Evolutionary conservation across 257 asterid genomes (phyloP).

Genomic region (Coffea canephora): DNA sequence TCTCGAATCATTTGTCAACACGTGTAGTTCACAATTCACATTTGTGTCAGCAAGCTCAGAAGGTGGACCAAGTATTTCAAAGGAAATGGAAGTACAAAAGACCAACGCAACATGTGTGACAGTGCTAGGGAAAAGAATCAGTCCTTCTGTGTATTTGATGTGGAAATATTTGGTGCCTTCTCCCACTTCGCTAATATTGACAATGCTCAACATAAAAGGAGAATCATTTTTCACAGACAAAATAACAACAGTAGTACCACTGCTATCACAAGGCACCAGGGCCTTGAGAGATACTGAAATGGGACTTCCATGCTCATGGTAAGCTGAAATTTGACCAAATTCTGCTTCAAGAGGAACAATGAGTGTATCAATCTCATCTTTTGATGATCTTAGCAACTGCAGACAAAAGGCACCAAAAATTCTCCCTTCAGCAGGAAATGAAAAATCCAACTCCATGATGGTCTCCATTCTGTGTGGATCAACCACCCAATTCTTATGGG

Average conservation of each 20-base stretch:
- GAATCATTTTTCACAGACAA: constrained; percentile 55
- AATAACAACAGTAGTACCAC: constrained; percentile 36
- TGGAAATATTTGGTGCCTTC: constrained; percentile 34
- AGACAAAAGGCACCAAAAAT: constrained; percentile 59
- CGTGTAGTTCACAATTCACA: constrained; percentile 48
- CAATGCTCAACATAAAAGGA: constrained; percentile 42
- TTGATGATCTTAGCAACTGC: constrained; percentile 57
- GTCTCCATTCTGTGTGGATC: constrained; percentile 56
- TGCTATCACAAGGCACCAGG: constrained; percentile 37
- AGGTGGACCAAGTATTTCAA: constrained; percentile 15
- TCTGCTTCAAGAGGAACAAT: constrained; percentile 80
- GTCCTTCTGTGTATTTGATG: constrained; percentile 58
- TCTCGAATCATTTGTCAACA: constrained; percentile 61
- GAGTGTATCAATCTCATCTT: constrained; percentile 45
- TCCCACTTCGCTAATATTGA: constrained; percentile 49
- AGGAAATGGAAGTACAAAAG: constrained; percentile 28
- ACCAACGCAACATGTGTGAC: constrained; percentile 64
- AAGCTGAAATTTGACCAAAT: constrained; percentile 31
- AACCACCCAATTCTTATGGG: constrained; percentile 69
- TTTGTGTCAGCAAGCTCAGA: constrained; percentile 25
- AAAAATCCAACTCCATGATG: constrained; percentile 62
- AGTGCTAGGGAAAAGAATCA: constrained; percentile 61
- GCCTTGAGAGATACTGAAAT: constrained; percentile 47
- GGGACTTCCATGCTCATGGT: constrained; percentile 21
- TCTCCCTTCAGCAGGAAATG: constrained; percentile 52